Base-by-base conservation (phyloP, 2,329 filamentous ascomycete genomes). In the Rosellinia necatrix region DNA sequence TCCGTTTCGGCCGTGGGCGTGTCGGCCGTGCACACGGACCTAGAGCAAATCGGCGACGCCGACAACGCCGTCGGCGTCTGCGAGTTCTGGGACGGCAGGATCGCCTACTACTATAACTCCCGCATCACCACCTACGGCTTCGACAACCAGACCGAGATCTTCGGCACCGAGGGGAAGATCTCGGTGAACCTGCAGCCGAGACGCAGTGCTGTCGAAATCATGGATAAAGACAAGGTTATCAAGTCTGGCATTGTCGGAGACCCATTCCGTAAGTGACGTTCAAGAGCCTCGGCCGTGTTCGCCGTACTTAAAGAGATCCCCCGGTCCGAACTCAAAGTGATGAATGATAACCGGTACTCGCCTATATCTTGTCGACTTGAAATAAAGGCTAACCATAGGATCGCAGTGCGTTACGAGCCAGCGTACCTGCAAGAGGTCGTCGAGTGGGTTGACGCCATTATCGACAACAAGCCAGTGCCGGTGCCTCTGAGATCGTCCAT, bases 131-230 rank as follows among this genome's bases (percentile, higher is more conserved):
- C 46, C 15, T 49, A 49, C 19, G 46, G 46, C 22, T 49, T 49
- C 22, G 46, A 49, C 22, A 49, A 38, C 24, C 34, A 49, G 34
- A 49, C 46, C 10, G 46, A 49, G 32, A 49, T 38, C 7, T 49
- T 49, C n/a, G 34, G 46, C 1, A 49, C 46, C 6, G 25, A 27
- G 24, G 47, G 47, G 7, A 40, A 49, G 25, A 49, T 38, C 24
- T 49, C 35, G 7, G 24, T 40, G 3, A 49, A 49, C 12, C 15
- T 49, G 25, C 47, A 49, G 4, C 67, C 46, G 60, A 68, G 7
- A 4, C 22, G 17, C 47, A 49, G 34, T 54, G n/a, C n/a, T 32
- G 29, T 44, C 34, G 2, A 54, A n/a, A n/a, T 54, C 15, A 27
- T 49, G 40, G n/a, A 54, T 12, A 17, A 58, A 58, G n/a, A 32